Conservation (phyloP, 176 grass and related monocot species). For the Secale cereale region DNA sequence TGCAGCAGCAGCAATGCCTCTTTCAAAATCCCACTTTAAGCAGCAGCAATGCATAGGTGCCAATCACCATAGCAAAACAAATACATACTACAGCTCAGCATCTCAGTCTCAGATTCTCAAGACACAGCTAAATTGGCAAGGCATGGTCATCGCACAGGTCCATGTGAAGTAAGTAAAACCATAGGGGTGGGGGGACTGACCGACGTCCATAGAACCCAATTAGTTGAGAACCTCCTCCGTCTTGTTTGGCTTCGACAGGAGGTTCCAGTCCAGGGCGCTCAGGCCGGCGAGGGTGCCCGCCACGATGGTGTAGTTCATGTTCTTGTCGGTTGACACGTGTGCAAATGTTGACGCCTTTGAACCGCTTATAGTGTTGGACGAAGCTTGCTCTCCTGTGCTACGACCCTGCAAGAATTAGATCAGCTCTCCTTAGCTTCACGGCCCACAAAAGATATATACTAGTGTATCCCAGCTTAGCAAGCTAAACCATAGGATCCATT, state of each 20-base stretch:
- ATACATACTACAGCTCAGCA: not conserved
- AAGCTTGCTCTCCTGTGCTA: too few species aligned
- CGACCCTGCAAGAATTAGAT: slow-evolving; percentile 47
- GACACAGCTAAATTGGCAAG: not conserved
- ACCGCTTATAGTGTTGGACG: not conserved
- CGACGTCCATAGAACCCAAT: not conserved
- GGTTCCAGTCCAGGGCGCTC: slow-evolving; percentile 90
- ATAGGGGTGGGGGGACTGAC: not conserved
- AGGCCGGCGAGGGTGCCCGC: slow-evolving; percentile 57
- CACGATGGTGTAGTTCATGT: slow-evolving; percentile 53
- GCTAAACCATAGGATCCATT: not conserved
- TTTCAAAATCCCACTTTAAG: too few species aligned
- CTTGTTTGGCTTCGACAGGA: slow-evolving; percentile 82
- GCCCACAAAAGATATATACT: not conserved
- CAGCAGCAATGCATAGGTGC: too few species aligned
- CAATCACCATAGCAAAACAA: not conserved
- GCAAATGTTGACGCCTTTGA: slow-evolving; percentile 5
- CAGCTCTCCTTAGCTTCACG: not conserved
- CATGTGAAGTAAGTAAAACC: slow-evolving; percentile 23
- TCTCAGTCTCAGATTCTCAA: not conserved
- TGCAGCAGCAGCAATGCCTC: too few species aligned
- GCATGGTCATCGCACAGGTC: not conserved
- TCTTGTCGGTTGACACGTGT: not conserved
- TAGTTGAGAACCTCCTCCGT: too few species aligned
- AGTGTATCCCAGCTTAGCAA: too few species aligned